A percentile compares a stretch with the other conserved stretches of the same genome.
phyloP scores from a whole-genome alignment of 768 basidiomycete genomes.

The Dendrothele bispora region DNA sequence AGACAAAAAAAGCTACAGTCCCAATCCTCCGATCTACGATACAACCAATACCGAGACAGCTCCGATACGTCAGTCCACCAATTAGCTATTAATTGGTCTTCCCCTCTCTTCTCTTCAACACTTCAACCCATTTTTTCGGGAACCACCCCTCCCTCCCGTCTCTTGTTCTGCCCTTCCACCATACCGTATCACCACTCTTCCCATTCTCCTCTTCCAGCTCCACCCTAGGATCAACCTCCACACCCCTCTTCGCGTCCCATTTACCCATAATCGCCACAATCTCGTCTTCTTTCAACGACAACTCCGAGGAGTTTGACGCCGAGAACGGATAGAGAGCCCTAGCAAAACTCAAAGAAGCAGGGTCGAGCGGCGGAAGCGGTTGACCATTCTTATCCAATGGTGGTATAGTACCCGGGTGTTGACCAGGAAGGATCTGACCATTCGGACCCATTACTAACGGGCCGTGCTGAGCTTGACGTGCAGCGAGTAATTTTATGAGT shows the following conservation, averaged over 20 bases:
- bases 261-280: conserved; percentile 91
- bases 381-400: conserved; percentile 13
- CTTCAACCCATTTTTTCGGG: conserved; percentile 85
- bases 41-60: too few relatives aligned
- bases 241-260: conserved; percentile 66
- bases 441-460: conserved; percentile 27
- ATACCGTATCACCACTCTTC: conserved; percentile 56
- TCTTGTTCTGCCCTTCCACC: conserved; percentile 94
- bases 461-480: conserved; percentile 55
- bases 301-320: conserved; percentile 73
- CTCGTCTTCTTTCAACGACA: conserved; percentile 83
- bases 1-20: too few relatives aligned
- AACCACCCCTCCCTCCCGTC: conserved; percentile 96
- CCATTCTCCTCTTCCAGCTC: conserved; percentile 44
- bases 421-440: conserved; percentile 34
- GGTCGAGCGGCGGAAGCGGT: conserved; percentile 71
- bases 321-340: conserved; percentile 79
- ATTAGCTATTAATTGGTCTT: too few relatives aligned
- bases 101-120: conserved; percentile 61
- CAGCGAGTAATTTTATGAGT: conserved; percentile 76
- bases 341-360: conserved; percentile 79
- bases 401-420: conserved; percentile 6
- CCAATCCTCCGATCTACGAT: too few relatives aligned
- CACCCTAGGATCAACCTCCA: conserved; percentile 63
- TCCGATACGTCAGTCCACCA: too few relatives aligned